Base-by-base conservation (phyloP, 2,329 filamentous ascomycete species). In the Calonectria fujianensis region DNA sequence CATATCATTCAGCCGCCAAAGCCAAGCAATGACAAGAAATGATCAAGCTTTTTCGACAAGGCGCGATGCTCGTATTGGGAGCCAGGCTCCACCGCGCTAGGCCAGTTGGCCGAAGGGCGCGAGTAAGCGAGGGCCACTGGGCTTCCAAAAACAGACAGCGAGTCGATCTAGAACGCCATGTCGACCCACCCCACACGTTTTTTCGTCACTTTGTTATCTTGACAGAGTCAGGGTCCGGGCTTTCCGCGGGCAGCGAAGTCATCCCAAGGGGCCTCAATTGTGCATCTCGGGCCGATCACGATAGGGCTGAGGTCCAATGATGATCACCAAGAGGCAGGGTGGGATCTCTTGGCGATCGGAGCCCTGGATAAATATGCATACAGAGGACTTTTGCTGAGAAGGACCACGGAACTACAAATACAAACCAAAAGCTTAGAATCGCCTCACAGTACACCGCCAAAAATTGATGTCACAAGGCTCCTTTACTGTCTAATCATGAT, bases 41-140 rank as follows among this genome's bases (percentile, higher is more conserved):
- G 54, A 61, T 64, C 66, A 73, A 66, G 71, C 71, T 57, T 50
- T 59, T 29, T n/a, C 2, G 11, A 41, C 11, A 31, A 57, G 29
- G 54, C 37, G 32, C 64, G 35, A 52, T 63, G 52, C 45, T 63
- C 63, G 48, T 52, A 72, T 68, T 24, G 54, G 41, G 13, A 65
- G 5, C 37, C 24, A 3, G 61, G 41, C 61, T 32, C 61, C 61
- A 65, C 61, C 27, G 11, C 32, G 29, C 61, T 65, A 65, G n/a
- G n/a, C 39, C 41, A 32, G 61, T 65, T 65, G 61, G 61, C 61
- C 61, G 61, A 65, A 31, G 39, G 24, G 39, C 41, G 35, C 61
- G 57, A 48, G 27, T 65, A 45, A 65, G 61, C 39, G 61, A 65
- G 29, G 37, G 37, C 8, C 39, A 45, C 20, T 64, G 16, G 18